phyloP scores from a whole-genome alignment of 305 asterid species.

The Lippia alba region DNA sequence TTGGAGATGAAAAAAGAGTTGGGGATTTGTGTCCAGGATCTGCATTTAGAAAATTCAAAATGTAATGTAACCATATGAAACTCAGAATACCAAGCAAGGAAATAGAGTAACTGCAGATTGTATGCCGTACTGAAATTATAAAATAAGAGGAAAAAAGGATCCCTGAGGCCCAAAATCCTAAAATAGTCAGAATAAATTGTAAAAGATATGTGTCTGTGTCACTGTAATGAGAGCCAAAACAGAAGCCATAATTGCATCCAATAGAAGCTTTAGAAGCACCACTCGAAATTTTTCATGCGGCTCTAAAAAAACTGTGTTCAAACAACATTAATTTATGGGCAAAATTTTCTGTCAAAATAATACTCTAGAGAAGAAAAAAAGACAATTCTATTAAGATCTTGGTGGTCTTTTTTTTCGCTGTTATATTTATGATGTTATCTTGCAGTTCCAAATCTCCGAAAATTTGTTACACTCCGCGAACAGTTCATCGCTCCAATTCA shows the following conservation, averaged over 20 bases:
- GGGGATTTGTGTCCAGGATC: conserved; percentile 90
- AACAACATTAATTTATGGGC: too few relatives aligned
- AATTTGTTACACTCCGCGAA: too few relatives aligned
- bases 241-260: neutral
- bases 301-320: too few relatives aligned
- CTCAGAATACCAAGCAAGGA: conserved; percentile 3
- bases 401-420: too few relatives aligned
- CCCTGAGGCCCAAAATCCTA: conserved; percentile 1
- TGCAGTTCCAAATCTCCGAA: too few relatives aligned
- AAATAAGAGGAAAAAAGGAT: neutral
- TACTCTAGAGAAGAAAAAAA: too few relatives aligned
- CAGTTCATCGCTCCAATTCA: too few relatives aligned
- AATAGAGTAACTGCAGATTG: neutral
- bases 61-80: conserved; percentile 24
- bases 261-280: too few relatives aligned
- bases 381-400: neutral
- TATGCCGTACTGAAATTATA: neutral
- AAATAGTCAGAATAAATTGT: neutral
- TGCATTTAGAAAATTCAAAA: conserved; percentile 44
- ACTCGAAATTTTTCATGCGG: too few relatives aligned
- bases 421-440: too few relatives aligned
- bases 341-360: too few relatives aligned
- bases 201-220: neutral
- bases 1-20: conserved; percentile 83
- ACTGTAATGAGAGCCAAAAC: neutral